phyloP scores from a whole-genome alignment of 208 protist species.

The Crithidia mellificae region DNA sequence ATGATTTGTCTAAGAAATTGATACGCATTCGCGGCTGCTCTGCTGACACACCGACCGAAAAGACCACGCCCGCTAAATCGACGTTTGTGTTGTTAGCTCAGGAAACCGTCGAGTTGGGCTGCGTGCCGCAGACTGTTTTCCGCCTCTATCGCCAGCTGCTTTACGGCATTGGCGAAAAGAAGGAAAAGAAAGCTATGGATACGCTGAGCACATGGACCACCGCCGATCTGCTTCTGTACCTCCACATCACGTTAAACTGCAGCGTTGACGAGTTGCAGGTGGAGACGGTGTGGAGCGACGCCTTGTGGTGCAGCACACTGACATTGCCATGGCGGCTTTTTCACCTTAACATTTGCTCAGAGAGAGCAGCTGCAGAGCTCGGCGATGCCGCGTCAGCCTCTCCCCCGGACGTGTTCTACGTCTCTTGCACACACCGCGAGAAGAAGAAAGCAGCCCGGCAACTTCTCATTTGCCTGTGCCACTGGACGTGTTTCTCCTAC shows the following conservation, averaged over 20 bases:
- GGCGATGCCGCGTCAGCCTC: background rate
- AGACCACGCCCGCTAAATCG: background rate
- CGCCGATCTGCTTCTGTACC: background rate
- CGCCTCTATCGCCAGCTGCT: conserved; percentile 5
- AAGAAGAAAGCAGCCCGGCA: background rate
- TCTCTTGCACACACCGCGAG: background rate
- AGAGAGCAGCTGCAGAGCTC: too few species aligned
- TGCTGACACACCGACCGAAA: background rate
- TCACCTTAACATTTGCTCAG: too few species aligned
- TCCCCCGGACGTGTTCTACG: background rate
- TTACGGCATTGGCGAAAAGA: background rate
- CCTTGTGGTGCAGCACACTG: background rate
- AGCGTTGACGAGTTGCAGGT: background rate
- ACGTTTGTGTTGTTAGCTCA: background rate
- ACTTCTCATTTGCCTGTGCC: conserved; percentile 1
- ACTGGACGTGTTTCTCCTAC: conserved; percentile 1
- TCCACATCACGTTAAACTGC: background rate
- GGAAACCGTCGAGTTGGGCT: background rate
- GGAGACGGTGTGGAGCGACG: background rate
- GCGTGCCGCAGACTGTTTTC: background rate
- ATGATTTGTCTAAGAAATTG: background rate
- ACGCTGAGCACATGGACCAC: background rate
- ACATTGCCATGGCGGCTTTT: background rate
- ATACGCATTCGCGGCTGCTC: background rate
- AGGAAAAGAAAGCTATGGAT: background rate